Percentiles rank a stretch among this genome's conserved stretches.
Conservation (phyloP, 352 stramenopile genomes). For the Globisporangium takayamanum region DNA sequence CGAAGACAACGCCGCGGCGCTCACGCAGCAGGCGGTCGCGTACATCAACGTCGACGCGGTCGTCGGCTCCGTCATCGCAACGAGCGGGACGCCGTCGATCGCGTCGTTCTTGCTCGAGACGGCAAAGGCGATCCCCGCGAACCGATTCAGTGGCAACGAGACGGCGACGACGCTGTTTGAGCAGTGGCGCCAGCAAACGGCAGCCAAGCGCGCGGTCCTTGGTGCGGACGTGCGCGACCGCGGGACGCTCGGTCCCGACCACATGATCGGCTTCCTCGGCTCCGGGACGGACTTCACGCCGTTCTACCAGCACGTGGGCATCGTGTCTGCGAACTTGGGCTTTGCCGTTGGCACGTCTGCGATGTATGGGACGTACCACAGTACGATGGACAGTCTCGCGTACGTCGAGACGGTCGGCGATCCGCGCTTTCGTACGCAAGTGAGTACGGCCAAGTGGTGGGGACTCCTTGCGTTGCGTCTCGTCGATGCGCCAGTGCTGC, state of each 20-base stretch:
- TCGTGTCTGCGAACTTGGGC: constrained; percentile 61
- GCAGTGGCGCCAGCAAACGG: constrained; percentile 27
- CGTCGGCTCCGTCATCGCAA: constrained; percentile 41
- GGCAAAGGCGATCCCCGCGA: constrained; percentile 43
- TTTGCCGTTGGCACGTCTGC: constrained; percentile 27
- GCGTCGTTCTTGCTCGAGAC: constrained; percentile 46
- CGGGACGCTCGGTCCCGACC: constrained; percentile 28
- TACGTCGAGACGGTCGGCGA: constrained; percentile 59
- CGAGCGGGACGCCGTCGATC: constrained; percentile 61
- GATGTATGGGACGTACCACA: constrained; percentile 79
- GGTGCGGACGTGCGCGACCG: not conserved
- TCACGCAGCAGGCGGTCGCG: constrained; percentile 53
- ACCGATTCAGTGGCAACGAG: constrained; percentile 29
- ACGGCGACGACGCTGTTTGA: constrained; percentile 24
- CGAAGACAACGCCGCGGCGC: constrained; percentile 46
- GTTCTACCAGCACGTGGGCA: constrained; percentile 76
- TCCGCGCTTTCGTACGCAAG: constrained; percentile 48
- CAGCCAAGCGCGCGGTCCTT: constrained; percentile 13
- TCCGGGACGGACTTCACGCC: constrained; percentile 59
- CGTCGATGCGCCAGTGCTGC: constrained; percentile 46
- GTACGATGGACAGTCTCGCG: constrained; percentile 75
- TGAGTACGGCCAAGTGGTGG: constrained; percentile 47
- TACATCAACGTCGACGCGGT: constrained; percentile 87
- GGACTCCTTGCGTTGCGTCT: constrained; percentile 50
- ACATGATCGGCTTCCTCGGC: constrained; percentile 38